Base-by-base conservation (phyloP, 2,329 filamentous ascomycete species). In the Neofusicoccum kwambonambiense region DNA sequence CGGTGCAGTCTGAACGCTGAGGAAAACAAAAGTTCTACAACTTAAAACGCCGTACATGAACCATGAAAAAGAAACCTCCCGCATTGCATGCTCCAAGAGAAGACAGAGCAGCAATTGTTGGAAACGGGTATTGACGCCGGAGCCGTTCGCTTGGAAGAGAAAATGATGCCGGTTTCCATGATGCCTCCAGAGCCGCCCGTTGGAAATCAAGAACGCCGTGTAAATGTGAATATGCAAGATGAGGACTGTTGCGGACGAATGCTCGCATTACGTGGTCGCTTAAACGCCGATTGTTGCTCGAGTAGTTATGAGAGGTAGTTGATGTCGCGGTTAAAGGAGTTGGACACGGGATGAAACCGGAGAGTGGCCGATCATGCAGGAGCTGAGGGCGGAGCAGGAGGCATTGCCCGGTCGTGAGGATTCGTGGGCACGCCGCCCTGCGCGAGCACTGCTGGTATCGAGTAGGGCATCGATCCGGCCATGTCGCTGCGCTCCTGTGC, bases 81-180 rank as follows among this genome's bases (percentile, higher is more conserved):
- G 19, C 15, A 44, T 39, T n/a, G 44, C 45, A 45, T 37, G 42
- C 61, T 39, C 35, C 47, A 45, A 44, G 19, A 54, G 41, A 54
- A 17, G 54, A 54, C 22, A 45, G 61, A 51, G 50, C 54, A 58
- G 54, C 61, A 45, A 54, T 44, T 45, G 54, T 34, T 34, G 61
- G 35, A 54, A 63, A 52, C 45, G 62, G 62, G 62, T 64, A 64
- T 64, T 64, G 62, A 49, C 61, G 49, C 61, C 50, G 39, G 60
- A 63, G 34, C 61, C 61, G 47, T 37, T 45, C 49, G 60, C 47
- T 52, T 52, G 37, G 56, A 13, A 60, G 44, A 54, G 49, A 51
- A 51, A 62, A 62, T 41, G 41, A 63, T 63, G 61, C 61, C 61
- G 47, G 58, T 37, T 52, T 42, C 61, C 49, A 49, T 63, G 47